These are phyloP conservation scores for Hibiscus mutabilis DNA, from an alignment of 345 rosid species.

Conservation along the genomic window DNA sequence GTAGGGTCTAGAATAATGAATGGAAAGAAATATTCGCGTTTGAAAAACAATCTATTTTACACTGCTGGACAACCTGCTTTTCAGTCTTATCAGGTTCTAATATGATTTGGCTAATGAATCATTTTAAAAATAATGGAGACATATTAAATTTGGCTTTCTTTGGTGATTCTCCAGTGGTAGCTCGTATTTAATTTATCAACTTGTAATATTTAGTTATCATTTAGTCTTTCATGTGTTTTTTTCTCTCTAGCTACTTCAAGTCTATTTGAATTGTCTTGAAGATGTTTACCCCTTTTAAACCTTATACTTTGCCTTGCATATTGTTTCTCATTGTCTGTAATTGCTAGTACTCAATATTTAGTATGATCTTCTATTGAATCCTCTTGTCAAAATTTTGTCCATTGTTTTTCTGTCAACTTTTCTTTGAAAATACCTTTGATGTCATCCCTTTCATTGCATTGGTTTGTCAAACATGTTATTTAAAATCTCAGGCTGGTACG, in stretches of 20 bases:
- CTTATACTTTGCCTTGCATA: neutral
- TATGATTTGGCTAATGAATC: neutral
- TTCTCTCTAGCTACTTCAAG: neutral
- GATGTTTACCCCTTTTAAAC: neutral
- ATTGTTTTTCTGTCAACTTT: neutral
- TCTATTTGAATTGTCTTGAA: neutral
- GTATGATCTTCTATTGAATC: neutral
- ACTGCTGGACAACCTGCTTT: neutral
- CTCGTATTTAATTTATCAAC: neutral
- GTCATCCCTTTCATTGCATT: neutral
- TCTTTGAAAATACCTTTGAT: neutral
- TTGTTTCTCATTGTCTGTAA: neutral
- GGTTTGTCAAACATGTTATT: neutral
- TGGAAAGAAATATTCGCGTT: neutral
- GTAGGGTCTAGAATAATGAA: neutral
- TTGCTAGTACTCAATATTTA: neutral
- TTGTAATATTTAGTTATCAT: neutral
- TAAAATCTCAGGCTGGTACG: slow-evolving; percentile 64
- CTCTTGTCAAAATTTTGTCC: neutral
- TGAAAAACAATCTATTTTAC: neutral
- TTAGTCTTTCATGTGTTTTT: neutral
- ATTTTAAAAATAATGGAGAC: neutral
- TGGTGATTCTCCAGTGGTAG: neutral
- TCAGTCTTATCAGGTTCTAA: neutral
- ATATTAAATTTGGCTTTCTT: neutral